These are phyloP conservation scores for Fusarium floridanum DNA, from an alignment of 2,329 filamentous ascomycete genomes.

Conservation along the genomic window DNA sequence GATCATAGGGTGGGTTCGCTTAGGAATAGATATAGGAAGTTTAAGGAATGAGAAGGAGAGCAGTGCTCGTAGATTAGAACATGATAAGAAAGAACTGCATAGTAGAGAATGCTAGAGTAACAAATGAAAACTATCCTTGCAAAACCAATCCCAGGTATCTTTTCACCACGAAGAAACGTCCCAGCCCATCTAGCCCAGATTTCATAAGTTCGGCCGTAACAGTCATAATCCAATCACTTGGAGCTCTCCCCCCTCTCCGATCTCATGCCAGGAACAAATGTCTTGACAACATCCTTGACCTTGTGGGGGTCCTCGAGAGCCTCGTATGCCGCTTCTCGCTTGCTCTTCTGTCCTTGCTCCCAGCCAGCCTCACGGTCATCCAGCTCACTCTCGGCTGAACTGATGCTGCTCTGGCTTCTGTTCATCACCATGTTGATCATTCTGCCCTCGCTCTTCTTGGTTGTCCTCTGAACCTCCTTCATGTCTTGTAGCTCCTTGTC, in stretches of 20 bases:
- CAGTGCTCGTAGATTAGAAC: constrained; percentile 23
- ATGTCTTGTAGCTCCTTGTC: constrained; percentile 78
- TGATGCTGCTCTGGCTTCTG: constrained; percentile 65
- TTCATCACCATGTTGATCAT: constrained; percentile 69
- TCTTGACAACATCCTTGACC: constrained; percentile 55
- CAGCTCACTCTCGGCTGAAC: constrained; percentile 67
- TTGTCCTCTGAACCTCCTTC: constrained; percentile 80
- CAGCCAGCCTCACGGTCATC: constrained; percentile 58
- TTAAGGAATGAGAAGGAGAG: neutral
- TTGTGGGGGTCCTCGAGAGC: constrained; percentile 63
- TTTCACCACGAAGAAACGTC: constrained; percentile 23
- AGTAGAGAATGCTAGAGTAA: constrained; percentile 19
- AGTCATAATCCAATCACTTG: constrained; percentile 32
- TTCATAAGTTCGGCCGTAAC: constrained; percentile 31
- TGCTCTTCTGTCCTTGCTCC: constrained; percentile 60
- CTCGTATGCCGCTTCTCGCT: constrained; percentile 65
- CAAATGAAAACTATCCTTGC: constrained; percentile 21
- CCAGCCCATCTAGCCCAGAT: constrained; percentile 17
- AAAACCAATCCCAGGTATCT: constrained; percentile 38
- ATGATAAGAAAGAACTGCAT: constrained; percentile 8
- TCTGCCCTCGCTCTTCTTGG: constrained; percentile 75
- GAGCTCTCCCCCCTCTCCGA: constrained; percentile 33
- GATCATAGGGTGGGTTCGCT: neutral
- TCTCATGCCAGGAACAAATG: constrained; percentile 43
- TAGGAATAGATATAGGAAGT: neutral